phyloP scores from a whole-genome alignment of 345 rosid genomes.

The Arabis hirsuta region DNA sequence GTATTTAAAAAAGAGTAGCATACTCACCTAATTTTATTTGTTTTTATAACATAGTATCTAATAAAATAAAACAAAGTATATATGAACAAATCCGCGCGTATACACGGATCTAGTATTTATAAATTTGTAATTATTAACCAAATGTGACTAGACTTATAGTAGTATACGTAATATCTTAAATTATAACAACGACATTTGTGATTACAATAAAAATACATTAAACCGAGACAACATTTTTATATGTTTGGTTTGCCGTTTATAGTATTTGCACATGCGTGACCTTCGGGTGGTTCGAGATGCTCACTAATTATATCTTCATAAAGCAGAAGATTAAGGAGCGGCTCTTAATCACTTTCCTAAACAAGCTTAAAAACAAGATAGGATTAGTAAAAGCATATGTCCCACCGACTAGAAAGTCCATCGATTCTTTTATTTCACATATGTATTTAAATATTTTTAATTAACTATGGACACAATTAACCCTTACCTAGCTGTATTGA shows the following conservation, averaged over 20 bases:
- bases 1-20: too few species aligned
- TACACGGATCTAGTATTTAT: too few species aligned
- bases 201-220: slow-evolving; percentile 21
- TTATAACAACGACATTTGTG: slow-evolving; percentile 36
- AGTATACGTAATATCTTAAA: slow-evolving; percentile 23
- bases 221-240: slow-evolving; percentile 22
- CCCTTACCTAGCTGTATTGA: neutral
- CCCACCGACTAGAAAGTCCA: slow-evolving; percentile 28
- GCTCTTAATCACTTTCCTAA: slow-evolving; percentile 42
- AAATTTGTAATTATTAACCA: neutral
- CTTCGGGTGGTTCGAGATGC: slow-evolving; percentile 26
- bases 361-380: slow-evolving; percentile 32
- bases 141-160: slow-evolving; percentile 17
- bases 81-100: too few species aligned
- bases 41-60: too few species aligned
- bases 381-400: slow-evolving; percentile 27
- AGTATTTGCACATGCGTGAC: slow-evolving; percentile 22
- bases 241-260: neutral
- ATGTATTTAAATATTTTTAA: neutral
- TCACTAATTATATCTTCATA: slow-evolving; percentile 27
- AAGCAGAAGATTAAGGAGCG: slow-evolving; percentile 39
- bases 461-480: neutral
- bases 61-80: too few species aligned
- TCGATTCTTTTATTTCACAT: neutral
- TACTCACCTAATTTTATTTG: too few species aligned